Evolutionary conservation across 177 flowering plant species (phyloP).

Genomic region (Vitis hybrid): DNA sequence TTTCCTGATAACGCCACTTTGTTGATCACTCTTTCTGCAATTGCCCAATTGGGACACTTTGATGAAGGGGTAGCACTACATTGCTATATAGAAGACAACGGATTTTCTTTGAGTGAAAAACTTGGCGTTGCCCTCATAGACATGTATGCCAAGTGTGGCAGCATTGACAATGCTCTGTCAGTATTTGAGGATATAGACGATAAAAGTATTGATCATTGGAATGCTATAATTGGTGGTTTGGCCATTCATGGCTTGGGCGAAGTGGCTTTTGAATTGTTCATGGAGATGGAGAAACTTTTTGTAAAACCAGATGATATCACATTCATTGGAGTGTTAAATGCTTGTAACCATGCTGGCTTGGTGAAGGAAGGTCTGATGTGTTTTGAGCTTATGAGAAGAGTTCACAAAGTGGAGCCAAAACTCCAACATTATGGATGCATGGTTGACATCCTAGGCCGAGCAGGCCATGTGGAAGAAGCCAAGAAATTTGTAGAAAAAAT

Average conservation of each 20-base stretch:
- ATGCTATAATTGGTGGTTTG: constrained; percentile 67
- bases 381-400: constrained; percentile 63
- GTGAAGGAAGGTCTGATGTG: constrained; percentile 64
- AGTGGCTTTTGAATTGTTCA: constrained; percentile 49
- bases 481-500: constrained; percentile 39
- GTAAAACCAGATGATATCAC: constrained; percentile 66
- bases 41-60: constrained; percentile 47
- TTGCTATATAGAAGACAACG: constrained; percentile 36
- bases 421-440: constrained; percentile 75
- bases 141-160: constrained; percentile 76
- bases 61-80: constrained; percentile 49
- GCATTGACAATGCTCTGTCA: constrained; percentile 36
- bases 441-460: constrained; percentile 64
- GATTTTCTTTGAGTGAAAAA: constrained; percentile 30
- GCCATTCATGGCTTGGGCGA: constrained; percentile 64
- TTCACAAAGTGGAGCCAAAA: constrained; percentile 49
- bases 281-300: constrained; percentile 47
- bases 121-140: constrained; percentile 65
- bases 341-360: constrained; percentile 69
- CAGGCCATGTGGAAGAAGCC: constrained; percentile 57
- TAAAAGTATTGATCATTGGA: constrained; percentile 60
- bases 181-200: constrained; percentile 37
- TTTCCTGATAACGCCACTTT: constrained; percentile 50
- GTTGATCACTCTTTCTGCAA: constrained; percentile 44
- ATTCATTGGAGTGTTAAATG: constrained; percentile 55